A percentile compares a stretch with the other conserved stretches of the same genome.
Evolutionary conservation across 768 basidiomycete genomes (phyloP).

Genomic region (Calocera viscosa): DNA sequence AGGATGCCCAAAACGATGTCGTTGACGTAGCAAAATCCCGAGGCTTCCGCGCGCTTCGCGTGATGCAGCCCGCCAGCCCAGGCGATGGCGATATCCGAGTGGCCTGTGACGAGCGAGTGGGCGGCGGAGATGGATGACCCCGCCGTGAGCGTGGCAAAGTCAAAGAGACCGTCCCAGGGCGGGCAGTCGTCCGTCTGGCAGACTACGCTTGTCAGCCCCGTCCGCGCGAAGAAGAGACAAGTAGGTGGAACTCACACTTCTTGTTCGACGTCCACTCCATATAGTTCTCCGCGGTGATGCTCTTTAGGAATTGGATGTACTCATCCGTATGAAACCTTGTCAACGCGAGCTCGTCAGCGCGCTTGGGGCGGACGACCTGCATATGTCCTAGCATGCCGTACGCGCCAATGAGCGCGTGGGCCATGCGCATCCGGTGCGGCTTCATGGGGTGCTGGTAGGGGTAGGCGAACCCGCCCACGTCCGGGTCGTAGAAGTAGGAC

Average conservation of each 20-base stretch:
- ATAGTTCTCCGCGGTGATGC: conserved; percentile 82
- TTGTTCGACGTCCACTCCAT: conserved; percentile 77
- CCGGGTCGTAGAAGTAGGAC: conserved; percentile 13
- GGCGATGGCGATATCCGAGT: conserved; percentile 76
- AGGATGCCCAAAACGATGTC: conserved; percentile 92
- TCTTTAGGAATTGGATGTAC: conserved; percentile 82
- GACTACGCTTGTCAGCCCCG: conserved; percentile 24
- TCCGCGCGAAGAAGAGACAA: neutral
- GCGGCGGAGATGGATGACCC: conserved; percentile 85
- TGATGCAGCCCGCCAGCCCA: conserved; percentile 99
- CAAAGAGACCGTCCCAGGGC: conserved; percentile 89
- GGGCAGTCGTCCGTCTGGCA: conserved; percentile 88
- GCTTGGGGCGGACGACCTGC: conserved; percentile 66
- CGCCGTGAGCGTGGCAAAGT: conserved; percentile 93
- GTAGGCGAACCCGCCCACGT: conserved; percentile 61
- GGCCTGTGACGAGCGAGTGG: conserved; percentile 61
- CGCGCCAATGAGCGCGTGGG: conserved; percentile 79
- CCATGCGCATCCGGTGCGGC: conserved; percentile 86
- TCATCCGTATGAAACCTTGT: conserved; percentile 97
- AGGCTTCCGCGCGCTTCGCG: conserved; percentile 97
- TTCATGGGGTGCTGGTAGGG: conserved; percentile 91
- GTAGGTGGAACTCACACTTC: conserved; percentile 47
- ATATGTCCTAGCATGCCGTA: conserved; percentile 92
- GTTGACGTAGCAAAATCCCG: conserved; percentile 98
- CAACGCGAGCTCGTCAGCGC: conserved; percentile 65